A percentile compares a stretch with the other conserved stretches of the same genome.
Conservation (phyloP, 1,139 yeast genomes). For the Protomyces inouyei region DNA sequence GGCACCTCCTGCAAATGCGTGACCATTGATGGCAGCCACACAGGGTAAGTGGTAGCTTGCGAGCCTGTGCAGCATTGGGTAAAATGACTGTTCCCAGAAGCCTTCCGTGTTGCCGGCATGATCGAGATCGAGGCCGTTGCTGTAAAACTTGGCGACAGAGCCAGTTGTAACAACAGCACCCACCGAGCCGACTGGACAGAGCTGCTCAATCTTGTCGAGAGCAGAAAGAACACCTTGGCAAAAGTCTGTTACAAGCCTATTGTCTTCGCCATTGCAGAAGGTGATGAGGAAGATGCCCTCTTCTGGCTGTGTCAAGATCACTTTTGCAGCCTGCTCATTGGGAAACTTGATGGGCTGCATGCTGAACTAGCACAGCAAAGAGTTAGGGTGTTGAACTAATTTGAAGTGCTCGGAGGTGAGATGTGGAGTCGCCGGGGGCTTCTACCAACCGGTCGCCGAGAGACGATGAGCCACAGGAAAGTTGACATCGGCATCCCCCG, state of each 20-base stretch:
- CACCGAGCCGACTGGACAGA: slow-evolving; percentile 31
- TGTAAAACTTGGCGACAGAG: slow-evolving; percentile 40
- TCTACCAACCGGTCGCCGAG: too few relatives aligned
- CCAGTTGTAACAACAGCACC: slow-evolving; percentile 41
- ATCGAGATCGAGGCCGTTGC: slow-evolving; percentile 43
- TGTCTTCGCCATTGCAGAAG: slow-evolving; percentile 40
- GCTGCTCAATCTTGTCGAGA: slow-evolving; percentile 36
- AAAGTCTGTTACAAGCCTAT: slow-evolving; percentile 39
- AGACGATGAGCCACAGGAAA: too few relatives aligned
- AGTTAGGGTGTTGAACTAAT: too few relatives aligned
- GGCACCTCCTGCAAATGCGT: slow-evolving; percentile 44
- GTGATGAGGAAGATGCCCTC: slow-evolving; percentile 36
- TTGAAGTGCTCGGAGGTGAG: too few relatives aligned
- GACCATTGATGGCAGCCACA: slow-evolving; percentile 42
- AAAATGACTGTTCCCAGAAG: slow-evolving; percentile 39
- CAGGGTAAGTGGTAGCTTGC: slow-evolving; percentile 43
- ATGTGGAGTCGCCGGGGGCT: too few relatives aligned
- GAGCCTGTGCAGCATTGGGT: slow-evolving; percentile 38
- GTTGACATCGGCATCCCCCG: too few relatives aligned
- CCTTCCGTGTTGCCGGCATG: slow-evolving; percentile 38
- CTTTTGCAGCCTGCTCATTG: background rate
- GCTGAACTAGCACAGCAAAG: too few relatives aligned
- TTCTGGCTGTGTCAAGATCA: background rate
- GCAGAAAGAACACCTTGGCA: slow-evolving; percentile 39
- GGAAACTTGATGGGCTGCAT: background rate